Conservation (phyloP, 176 grass and related monocot genomes). For the Carex myosuroides region DNA sequence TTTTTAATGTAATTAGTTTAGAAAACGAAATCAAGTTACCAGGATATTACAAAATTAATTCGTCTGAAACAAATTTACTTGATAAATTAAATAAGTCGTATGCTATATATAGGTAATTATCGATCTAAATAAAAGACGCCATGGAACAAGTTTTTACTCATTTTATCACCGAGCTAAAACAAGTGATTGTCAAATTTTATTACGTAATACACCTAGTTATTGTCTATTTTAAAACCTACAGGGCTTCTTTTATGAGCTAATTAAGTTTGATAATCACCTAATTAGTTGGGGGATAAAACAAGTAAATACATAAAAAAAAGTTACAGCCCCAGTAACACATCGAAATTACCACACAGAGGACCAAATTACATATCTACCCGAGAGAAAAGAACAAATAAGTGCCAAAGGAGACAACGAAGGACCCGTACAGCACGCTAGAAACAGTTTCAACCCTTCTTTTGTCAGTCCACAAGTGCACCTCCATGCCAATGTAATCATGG, state of each 20-base stretch:
- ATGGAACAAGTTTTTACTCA: no score
- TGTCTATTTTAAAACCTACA: no score
- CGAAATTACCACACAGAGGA: background rate
- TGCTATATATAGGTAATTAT: background rate
- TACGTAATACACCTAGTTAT: no score
- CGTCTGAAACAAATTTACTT: background rate
- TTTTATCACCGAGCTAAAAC: no score
- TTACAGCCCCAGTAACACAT: no score
- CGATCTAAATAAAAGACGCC: no score
- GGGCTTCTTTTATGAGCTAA: background rate
- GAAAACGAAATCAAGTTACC: background rate
- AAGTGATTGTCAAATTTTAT: background rate
- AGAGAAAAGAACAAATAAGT: background rate
- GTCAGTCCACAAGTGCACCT: background rate
- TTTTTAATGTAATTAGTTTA: background rate
- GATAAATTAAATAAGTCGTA: background rate
- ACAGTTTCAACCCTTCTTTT: background rate
- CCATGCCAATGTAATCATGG: background rate
- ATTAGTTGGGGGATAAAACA: background rate
- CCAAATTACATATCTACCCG: background rate
- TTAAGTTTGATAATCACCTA: background rate
- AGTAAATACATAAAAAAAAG: background rate
- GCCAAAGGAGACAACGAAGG: constrained; percentile 7
- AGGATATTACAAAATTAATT: background rate
- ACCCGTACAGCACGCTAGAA: background rate